These are phyloP conservation scores for Tuber melanosporum DNA, from an alignment of 495 filamentous ascomycete species.

Conservation along the genomic window DNA sequence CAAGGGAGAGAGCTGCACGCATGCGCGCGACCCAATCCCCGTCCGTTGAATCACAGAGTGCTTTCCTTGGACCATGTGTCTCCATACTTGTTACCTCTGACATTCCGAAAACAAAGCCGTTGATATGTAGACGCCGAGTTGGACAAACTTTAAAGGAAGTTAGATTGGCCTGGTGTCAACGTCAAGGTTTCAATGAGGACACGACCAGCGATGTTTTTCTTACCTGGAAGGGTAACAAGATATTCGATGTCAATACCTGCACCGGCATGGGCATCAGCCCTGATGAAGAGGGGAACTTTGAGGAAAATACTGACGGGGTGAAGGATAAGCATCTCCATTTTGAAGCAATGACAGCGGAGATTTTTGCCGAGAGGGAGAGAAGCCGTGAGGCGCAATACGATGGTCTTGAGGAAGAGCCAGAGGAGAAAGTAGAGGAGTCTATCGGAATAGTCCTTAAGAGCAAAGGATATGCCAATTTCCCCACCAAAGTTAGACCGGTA, in stretches of 20 bases:
- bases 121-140: conserved; percentile 62
- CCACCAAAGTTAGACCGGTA: conserved; percentile 53
- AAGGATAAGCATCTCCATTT: conserved; percentile 51
- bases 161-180: conserved; percentile 59
- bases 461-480: conserved; percentile 53
- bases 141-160: conserved; percentile 61
- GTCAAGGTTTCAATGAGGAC: conserved; percentile 50
- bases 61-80: conserved; percentile 48
- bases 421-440: conserved; percentile 26
- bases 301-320: conserved; percentile 44
- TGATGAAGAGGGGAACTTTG: conserved; percentile 44
- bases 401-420: conserved; percentile 46
- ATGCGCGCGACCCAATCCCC: conserved; percentile 5
- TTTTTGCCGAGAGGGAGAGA: conserved; percentile 41
- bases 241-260: conserved; percentile 69
- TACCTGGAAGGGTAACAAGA: conserved; percentile 66
- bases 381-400: conserved; percentile 50
- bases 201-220: conserved; percentile 56
- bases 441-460: conserved; percentile 47
- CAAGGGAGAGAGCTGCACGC: conserved; percentile 17
- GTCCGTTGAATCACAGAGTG: conserved; percentile 4
- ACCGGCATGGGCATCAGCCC: conserved; percentile 56
- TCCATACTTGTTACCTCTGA: conserved; percentile 65
- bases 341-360: conserved; percentile 64
- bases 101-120: conserved; percentile 55